Evolutionary conservation across 768 basidiomycete species (phyloP).

Genomic region (Macrolepiota fuliginosa): DNA sequence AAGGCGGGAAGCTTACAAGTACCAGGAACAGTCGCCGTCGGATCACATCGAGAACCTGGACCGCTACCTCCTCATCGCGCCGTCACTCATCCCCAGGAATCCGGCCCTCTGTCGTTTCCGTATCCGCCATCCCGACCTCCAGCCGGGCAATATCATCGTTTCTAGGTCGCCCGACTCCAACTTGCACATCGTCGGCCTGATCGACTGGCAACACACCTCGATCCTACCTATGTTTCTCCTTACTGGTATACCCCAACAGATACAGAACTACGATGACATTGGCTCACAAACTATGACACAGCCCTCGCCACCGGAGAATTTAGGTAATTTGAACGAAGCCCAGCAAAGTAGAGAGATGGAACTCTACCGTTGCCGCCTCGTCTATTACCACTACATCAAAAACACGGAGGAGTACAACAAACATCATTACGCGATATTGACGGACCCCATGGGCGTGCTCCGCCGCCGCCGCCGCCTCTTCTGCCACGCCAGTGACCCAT

Average conservation of each 20-base stretch:
- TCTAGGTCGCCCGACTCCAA: conserved; percentile 41
- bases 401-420: conserved; percentile 43
- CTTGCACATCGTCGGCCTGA: conserved; percentile 37
- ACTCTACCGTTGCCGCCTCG: conserved; percentile 43
- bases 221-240: conserved; percentile 53
- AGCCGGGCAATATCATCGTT: conserved; percentile 47
- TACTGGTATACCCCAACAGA: conserved; percentile 34
- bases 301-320: conserved; percentile 43
- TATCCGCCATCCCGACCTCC: conserved; percentile 55
- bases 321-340: conserved; percentile 37
- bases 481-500: conserved; percentile 38
- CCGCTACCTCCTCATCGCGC: conserved; percentile 45
- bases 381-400: conserved; percentile 48
- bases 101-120: conserved; percentile 36
- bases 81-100: conserved; percentile 43
- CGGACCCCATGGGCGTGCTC: conserved; percentile 31
- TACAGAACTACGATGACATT: conserved; percentile 48
- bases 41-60: conserved; percentile 48
- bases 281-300: conserved; percentile 33
- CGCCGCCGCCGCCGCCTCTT: conserved; percentile 39
- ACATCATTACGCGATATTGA: conserved; percentile 37
- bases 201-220: conserved; percentile 57
- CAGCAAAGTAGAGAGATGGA: conserved; percentile 28
- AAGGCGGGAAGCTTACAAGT: conserved; percentile 44
- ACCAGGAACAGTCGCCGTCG: conserved; percentile 38